Conservation (phyloP, 441 rosid genomes). For the California macrophylla region DNA sequence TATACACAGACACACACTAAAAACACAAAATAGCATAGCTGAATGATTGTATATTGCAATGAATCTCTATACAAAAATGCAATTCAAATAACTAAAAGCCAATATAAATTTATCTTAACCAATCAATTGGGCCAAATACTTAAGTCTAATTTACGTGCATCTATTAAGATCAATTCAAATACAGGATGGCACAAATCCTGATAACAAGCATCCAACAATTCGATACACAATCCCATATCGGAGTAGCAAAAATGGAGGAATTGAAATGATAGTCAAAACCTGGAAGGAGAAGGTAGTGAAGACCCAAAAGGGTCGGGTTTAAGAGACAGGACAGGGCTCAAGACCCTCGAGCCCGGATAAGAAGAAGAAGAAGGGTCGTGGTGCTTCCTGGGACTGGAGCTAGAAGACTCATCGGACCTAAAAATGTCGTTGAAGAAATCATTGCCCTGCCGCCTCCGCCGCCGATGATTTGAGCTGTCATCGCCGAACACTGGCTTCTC, state of each 20-base stretch:
- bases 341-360: conserved; percentile 39
- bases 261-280: conserved; percentile 34
- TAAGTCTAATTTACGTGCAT: not conserved
- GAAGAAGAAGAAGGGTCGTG: conserved; percentile 34
- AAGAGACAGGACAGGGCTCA: conserved; percentile 47
- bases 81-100: not conserved
- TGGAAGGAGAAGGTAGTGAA: conserved; percentile 52
- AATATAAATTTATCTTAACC: not conserved
- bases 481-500: conserved; percentile 89
- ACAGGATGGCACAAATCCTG: too few relatives aligned
- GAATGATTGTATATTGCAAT: not conserved
- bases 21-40: not conserved
- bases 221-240: too few relatives aligned
- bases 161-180: too few relatives aligned
- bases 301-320: conserved; percentile 40
- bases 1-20: too few relatives aligned
- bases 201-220: too few relatives aligned
- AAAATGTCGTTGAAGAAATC: conserved; percentile 80
- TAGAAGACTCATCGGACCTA: conserved; percentile 34
- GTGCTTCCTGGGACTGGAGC: conserved; percentile 42
- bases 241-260: not conserved
- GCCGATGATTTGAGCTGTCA: conserved; percentile 30
- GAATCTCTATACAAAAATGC: not conserved
- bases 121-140: not conserved
- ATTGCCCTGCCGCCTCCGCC: conserved; percentile 33